Base-by-base conservation (phyloP, 345 rosid species). In the Kandelia obovata region DNA sequence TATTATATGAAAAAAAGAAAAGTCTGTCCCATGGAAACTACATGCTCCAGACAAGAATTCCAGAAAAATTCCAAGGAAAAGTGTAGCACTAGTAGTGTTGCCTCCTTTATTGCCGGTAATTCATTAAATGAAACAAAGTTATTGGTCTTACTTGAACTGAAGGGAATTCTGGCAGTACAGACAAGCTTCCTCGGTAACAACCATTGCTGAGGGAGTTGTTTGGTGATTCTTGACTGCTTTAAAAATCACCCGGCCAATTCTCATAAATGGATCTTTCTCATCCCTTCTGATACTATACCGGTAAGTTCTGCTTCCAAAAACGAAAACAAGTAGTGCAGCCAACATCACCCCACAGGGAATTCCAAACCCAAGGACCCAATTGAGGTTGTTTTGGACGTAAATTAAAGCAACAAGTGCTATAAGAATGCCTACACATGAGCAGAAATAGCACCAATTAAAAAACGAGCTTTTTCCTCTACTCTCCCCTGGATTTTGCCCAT, bases 401-500 rank as follows among this genome's bases (percentile, higher is more conserved):
- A 21, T 23, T 9, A 55, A 55, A 26, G 28, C 17, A 17, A 56
- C 1, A 3, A 23, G 2, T 17, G 61, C 26, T 2, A 25, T 2
- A 11, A 56, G 19, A 15, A 10, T 9, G 16, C 53, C 61, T 8
- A 25, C 4, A n/a, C 25, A 19, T 32, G 56, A 10, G 10, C 35
- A 19, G 6, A 56, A 67, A 35, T 67, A 23, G 53, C 62, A 67
- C 70, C 62, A 67, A 1, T 67, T 67, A 30, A 67, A 67, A 26
- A 53, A 56, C 3, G 70, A 67, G 61, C 62, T 55, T 17, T 5
- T 56, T 7, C 31, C 53, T 35, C 56, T 67, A 4, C 16, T 56
- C 25, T 53, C 37, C 31, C 34, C 26, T 1, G 53, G 32, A 25
- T 55, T 61, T 31, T 35, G 61, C 13, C 25, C 61, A 37, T 53